phyloP scores from a whole-genome alignment of 345 rosid genomes.

The Draba incana region DNA sequence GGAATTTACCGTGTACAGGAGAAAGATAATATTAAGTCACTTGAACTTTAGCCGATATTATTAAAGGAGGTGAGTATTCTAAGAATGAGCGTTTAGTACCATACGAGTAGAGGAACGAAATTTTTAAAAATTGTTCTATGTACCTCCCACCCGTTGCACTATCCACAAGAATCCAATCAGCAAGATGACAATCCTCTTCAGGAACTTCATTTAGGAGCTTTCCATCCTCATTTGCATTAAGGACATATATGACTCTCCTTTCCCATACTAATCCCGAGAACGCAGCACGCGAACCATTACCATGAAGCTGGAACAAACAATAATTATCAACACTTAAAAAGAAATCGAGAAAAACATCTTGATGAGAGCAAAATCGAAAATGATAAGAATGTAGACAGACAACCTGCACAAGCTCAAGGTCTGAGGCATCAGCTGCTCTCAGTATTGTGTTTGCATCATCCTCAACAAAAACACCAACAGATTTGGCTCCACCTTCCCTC shows the following conservation, averaged over 20 bases:
- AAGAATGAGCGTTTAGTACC: conserved; percentile 4
- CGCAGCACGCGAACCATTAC: conserved; percentile 69
- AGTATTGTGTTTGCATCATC: conserved; percentile 68
- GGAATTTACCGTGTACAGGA: conserved; percentile 4
- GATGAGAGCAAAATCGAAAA: conserved; percentile 9
- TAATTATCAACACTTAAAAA: not conserved
- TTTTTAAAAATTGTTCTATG: not conserved
- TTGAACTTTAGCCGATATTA: not conserved
- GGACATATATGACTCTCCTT: conserved; percentile 68
- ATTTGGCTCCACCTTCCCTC: conserved; percentile 64
- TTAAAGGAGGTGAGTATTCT: conserved; percentile 4
- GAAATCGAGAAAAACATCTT: conserved; percentile 2
- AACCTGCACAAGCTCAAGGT: conserved; percentile 85
- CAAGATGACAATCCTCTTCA: conserved; percentile 59
- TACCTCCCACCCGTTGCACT: conserved; percentile 94
- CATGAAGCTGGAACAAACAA: conserved; percentile 66
- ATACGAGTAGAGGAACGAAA: conserved; percentile 19
- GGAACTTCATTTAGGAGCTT: conserved; percentile 65
- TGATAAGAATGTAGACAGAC: conserved; percentile 17
- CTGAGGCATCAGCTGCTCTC: conserved; percentile 64
- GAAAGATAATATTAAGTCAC: not conserved
- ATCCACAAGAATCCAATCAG: conserved; percentile 87
- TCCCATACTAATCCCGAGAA: conserved; percentile 51
- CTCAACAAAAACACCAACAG: conserved; percentile 90
- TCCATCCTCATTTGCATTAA: conserved; percentile 73